Evolutionary conservation across 768 basidiomycete genomes (phyloP).

Genomic region (Leccinum variicolor): DNA sequence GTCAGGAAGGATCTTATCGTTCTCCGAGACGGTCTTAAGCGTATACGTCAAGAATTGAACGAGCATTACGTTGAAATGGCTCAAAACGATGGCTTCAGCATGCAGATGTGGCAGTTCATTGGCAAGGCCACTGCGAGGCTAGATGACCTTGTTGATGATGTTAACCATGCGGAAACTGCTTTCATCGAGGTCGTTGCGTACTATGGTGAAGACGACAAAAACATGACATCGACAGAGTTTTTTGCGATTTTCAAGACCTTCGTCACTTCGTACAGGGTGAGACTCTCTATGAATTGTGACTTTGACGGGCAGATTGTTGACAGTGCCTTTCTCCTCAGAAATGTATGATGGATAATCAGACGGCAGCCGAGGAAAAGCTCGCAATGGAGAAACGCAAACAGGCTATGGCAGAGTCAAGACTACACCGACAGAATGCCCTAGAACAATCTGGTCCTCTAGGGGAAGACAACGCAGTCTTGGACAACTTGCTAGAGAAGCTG

Average conservation of each 20-base stretch:
- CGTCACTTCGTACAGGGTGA: constrained; percentile 85
- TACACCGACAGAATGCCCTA: constrained; percentile 48
- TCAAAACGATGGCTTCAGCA: constrained; percentile 73
- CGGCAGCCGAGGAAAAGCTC: constrained; percentile 64
- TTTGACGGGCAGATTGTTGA: constrained; percentile 2
- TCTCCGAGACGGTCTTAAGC: constrained; percentile 71
- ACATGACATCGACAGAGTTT: constrained; percentile 84
- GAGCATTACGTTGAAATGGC: constrained; percentile 76
- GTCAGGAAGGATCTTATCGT: constrained; percentile 73
- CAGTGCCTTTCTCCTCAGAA: constrained; percentile 48
- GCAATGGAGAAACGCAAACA: constrained; percentile 68
- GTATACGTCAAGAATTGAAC: constrained; percentile 75
- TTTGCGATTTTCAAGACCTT: constrained; percentile 98
- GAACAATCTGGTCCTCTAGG: constrained; percentile 46
- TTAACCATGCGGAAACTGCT: constrained; percentile 78
- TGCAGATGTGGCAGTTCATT: constrained; percentile 90
- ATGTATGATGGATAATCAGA: constrained; percentile 81
- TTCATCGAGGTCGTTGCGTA: constrained; percentile 85
- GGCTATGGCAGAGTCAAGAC: constrained; percentile 59
- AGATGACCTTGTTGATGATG: constrained; percentile 82
- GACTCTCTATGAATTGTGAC: constrained; percentile 8
- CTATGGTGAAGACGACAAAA: constrained; percentile 92
- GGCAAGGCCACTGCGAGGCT: constrained; percentile 71
- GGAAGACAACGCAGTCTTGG: constrained; percentile 58
- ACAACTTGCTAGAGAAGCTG: constrained; percentile 68